A percentile compares a stretch with the other conserved stretches of the same genome.
Conservation (phyloP, 169 alveolate genomes). For the Cryptosporidium felis region DNA sequence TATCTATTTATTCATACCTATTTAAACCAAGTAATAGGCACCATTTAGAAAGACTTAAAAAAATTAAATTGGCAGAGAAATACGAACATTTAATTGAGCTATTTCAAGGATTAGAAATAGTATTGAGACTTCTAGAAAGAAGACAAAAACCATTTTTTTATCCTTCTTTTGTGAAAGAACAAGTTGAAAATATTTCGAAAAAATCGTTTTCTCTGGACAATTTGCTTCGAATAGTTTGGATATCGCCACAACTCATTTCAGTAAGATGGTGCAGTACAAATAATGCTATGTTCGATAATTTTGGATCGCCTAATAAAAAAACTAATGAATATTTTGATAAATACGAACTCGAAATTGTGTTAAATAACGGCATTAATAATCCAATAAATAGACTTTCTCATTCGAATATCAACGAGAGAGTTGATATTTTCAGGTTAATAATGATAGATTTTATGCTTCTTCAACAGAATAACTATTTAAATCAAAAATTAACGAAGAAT, state of each 20-base stretch:
- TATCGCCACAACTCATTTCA: slow-evolving; percentile 61
- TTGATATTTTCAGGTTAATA: slow-evolving; percentile 19
- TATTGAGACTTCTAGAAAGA: slow-evolving; percentile 58
- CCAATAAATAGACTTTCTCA: slow-evolving; percentile 37
- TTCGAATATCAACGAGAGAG: slow-evolving; percentile 46
- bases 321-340: not conserved
- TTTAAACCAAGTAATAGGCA: not conserved
- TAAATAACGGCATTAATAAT: slow-evolving; percentile 28
- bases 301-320: not conserved
- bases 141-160: slow-evolving; percentile 64
- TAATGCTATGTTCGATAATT: not conserved
- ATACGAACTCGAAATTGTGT: not conserved
- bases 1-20: not conserved
- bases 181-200: slow-evolving; percentile 39
- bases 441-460: not conserved
- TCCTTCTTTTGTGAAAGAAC: slow-evolving; percentile 40
- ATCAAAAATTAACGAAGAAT: not conserved
- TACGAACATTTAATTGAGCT: slow-evolving; percentile 38
- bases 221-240: slow-evolving; percentile 43
- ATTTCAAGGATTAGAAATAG: slow-evolving; percentile 56
- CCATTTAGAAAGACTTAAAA: slow-evolving; percentile 6
- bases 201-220: slow-evolving; percentile 25
- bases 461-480: slow-evolving; percentile 34
- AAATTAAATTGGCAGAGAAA: slow-evolving; percentile 1
- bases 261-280: slow-evolving; percentile 38